phyloP scores from a whole-genome alignment of 148 eudicot species.

The Drosera capensis region DNA sequence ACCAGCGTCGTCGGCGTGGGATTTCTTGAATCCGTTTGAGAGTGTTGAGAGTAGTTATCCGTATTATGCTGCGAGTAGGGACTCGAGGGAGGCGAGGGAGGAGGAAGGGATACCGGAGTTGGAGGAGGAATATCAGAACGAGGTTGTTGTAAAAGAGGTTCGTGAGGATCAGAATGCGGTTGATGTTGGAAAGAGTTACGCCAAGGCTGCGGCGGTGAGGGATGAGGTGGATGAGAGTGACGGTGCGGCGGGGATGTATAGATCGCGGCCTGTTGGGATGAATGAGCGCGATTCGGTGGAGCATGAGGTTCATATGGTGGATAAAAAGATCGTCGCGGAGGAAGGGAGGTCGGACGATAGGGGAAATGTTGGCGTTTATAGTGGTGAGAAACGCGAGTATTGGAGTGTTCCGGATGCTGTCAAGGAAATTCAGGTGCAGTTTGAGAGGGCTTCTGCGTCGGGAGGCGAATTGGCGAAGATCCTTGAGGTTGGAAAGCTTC shows the following conservation, averaged over 20 bases:
- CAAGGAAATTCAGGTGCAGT: slow-evolving; percentile 70
- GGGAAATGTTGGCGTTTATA: slow-evolving; percentile 25
- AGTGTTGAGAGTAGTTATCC: slow-evolving; percentile 45
- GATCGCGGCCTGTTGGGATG: slow-evolving; percentile 20
- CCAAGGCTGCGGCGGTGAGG: slow-evolving; percentile 16
- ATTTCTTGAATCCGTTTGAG: slow-evolving; percentile 71
- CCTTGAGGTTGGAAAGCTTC: slow-evolving; percentile 68
- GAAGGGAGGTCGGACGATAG: slow-evolving; percentile 20
- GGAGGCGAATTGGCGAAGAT: slow-evolving; percentile 61
- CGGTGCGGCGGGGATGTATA: slow-evolving; percentile 11
- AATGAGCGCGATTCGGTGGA: slow-evolving; percentile 36
- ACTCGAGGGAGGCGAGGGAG: slow-evolving; percentile 77
- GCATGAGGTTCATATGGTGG: slow-evolving; percentile 87
- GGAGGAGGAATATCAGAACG: slow-evolving; percentile 65
- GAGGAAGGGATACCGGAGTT: slow-evolving; percentile 96
- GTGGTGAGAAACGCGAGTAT: slow-evolving; percentile 28
- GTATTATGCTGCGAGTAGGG: slow-evolving; percentile 48
- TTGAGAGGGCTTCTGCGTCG: slow-evolving; percentile 63
- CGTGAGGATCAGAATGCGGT: slow-evolving; percentile 43
- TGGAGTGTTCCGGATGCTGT: slow-evolving; percentile 49
- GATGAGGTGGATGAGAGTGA: slow-evolving; percentile 19
- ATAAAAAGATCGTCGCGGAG: slow-evolving; percentile 69
- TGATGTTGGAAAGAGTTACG: slow-evolving; percentile 18
- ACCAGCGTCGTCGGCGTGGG: slow-evolving; percentile 57
- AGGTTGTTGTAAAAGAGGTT: slow-evolving; percentile 82